These are phyloP conservation scores for Didymella glomerata DNA, from an alignment of 2,329 filamentous ascomycete species.

Conservation along the genomic window DNA sequence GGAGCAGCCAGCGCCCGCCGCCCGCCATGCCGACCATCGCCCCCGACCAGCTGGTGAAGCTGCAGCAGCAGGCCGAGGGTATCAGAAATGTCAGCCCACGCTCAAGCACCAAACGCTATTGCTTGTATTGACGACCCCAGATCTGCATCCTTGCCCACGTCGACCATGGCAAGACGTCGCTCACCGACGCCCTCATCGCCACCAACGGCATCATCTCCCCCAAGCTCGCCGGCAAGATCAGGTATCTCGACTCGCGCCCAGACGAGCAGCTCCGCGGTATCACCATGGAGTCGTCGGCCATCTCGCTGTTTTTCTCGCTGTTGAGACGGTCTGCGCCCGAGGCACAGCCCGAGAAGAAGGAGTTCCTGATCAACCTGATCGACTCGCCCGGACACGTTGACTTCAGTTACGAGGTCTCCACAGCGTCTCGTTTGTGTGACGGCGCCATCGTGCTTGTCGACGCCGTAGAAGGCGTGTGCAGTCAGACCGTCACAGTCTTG, in stretches of 20 bases:
- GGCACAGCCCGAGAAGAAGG: conserved; percentile 74
- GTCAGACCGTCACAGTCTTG: conserved; percentile 95
- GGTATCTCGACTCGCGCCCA: conserved; percentile 93
- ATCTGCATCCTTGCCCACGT: conserved; percentile 97
- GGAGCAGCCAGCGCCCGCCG: conserved; percentile 3
- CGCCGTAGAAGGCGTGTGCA: conserved; percentile 97
- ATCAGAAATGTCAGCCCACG: conserved; percentile 80
- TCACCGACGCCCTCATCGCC: conserved; percentile 94
- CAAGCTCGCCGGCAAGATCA: conserved; percentile 96
- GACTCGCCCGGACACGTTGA: conserved; percentile 98
- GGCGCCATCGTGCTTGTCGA: conserved; percentile 94
- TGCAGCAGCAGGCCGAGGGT: conserved; percentile 87
- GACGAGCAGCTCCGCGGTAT: conserved; percentile 97
- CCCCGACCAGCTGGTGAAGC: conserved; percentile 85
- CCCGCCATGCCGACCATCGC: conserved; percentile 84
- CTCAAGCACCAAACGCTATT: not conserved
- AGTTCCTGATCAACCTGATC: conserved; percentile 96
- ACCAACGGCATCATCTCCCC: conserved; percentile 99
- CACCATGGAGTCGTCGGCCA: conserved; percentile 99
- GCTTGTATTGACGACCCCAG: conserved; percentile 42
- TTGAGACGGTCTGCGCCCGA: conserved; percentile 76
- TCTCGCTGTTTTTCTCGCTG: conserved; percentile 95
- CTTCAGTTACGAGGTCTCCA: conserved; percentile 98
- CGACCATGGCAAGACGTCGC: conserved; percentile 97
- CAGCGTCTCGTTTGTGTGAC: conserved; percentile 91